phyloP scores from a whole-genome alignment of 2,329 filamentous ascomycete species.

The Coniella lustricola region DNA sequence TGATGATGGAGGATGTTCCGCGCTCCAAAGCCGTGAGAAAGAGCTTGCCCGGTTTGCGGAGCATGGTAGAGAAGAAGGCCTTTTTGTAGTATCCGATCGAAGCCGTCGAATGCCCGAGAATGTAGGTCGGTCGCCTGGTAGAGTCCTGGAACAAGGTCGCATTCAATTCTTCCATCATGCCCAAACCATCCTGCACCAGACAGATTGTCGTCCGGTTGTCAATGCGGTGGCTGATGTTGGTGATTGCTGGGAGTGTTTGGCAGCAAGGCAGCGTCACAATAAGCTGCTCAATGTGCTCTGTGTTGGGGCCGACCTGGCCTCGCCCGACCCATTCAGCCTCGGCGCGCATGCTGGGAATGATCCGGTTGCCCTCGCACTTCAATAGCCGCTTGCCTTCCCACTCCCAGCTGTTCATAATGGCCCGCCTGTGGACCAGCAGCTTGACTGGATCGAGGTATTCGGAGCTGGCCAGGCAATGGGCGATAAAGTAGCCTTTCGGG shows the following conservation, averaged over 20 bases:
- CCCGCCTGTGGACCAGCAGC: slow-evolving; percentile 21
- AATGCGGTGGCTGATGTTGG: slow-evolving; percentile 23
- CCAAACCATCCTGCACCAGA: slow-evolving; percentile 45
- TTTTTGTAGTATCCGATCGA: slow-evolving; percentile 36
- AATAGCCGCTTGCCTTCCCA: slow-evolving; percentile 16
- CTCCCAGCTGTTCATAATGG: slow-evolving; percentile 22
- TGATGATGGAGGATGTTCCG: slow-evolving; percentile 13
- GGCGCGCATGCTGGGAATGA: slow-evolving; percentile 15
- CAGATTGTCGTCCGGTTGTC: slow-evolving; percentile 28
- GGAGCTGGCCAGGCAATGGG: slow-evolving; percentile 24
- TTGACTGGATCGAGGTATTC: slow-evolving; percentile 23
- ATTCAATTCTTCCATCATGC: slow-evolving; percentile 73
- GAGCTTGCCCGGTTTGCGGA: slow-evolving; percentile 28
- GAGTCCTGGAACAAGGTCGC: slow-evolving; percentile 61
- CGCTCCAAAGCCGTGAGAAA: slow-evolving; percentile 26
- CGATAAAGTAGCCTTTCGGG: slow-evolving; percentile 20
- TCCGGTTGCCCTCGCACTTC: slow-evolving; percentile 16
- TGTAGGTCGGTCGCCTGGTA: slow-evolving; percentile 61
- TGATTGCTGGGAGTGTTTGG: slow-evolving; percentile 20
- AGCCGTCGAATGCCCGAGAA: slow-evolving; percentile 58
- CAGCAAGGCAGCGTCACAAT: slow-evolving; percentile 26
- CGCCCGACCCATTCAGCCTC: slow-evolving; percentile 20
- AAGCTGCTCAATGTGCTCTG: slow-evolving; percentile 21
- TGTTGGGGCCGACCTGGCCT: slow-evolving; percentile 5
- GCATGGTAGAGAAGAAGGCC: slow-evolving; percentile 32